These are phyloP conservation scores for Puccinia brachypodii DNA, from an alignment of 1,284 basidiomycete species.

Conservation along the genomic window DNA sequence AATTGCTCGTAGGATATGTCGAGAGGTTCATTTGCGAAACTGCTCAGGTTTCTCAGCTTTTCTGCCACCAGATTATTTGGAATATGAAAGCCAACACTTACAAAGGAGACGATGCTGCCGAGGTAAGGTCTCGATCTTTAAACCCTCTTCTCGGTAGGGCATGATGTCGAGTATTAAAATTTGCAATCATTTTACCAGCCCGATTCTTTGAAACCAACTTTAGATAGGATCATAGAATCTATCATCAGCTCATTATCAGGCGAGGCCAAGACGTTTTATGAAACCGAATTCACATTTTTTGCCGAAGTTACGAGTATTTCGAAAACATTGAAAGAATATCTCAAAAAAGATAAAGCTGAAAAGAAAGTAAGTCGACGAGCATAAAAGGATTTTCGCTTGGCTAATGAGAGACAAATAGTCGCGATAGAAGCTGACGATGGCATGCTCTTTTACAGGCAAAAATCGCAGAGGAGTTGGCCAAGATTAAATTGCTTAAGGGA, in stretches of 20 bases:
- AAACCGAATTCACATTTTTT: conserved; percentile 95
- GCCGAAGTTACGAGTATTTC: conserved; percentile 95
- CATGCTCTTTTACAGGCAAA: conserved; percentile 69
- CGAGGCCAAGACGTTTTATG: conserved; percentile 86
- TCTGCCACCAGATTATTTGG: conserved; percentile 99
- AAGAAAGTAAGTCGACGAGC: conserved; percentile 71
- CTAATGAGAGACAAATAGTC: not conserved
- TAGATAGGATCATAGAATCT: conserved; percentile 81
- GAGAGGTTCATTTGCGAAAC: conserved; percentile 95
- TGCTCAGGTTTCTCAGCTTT: conserved; percentile 92
- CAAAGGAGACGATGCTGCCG: conserved; percentile 81
- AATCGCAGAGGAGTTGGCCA: conserved; percentile 99
- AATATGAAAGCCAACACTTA: conserved; percentile 99
- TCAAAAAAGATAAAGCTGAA: conserved; percentile 92
- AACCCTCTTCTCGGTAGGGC: not conserved
- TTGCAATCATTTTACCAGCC: conserved; percentile 62
- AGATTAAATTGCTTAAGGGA: conserved; percentile 85
- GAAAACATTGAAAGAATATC: conserved; percentile 93
- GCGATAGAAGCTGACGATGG: not conserved
- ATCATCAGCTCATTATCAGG: conserved; percentile 85
- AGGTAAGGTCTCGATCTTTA: conserved; percentile 62
- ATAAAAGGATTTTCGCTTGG: not conserved
- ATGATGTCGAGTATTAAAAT: not conserved
- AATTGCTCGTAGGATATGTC: conserved; percentile 71
- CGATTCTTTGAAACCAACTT: conserved; percentile 88